Evolutionary conservation across 2,329 filamentous ascomycete genomes (phyloP), one percentile per base, ranked within the genome.

Genomic region (Alternaria gaisen): DNA sequence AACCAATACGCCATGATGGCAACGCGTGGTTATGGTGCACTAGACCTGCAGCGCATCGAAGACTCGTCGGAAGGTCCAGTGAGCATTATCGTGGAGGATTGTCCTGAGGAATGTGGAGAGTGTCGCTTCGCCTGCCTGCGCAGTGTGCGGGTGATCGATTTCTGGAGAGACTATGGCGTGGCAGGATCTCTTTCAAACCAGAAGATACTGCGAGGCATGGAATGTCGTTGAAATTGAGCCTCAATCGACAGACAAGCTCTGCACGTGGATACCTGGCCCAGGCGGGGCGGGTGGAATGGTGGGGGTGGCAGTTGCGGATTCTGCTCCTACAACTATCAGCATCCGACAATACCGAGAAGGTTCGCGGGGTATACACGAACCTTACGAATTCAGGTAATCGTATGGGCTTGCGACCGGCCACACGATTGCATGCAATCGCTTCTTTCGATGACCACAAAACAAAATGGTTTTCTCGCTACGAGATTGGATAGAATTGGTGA

Each of bases 201-300:
- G 24, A 30, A 41, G 56, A 42, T 28, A 38, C 26, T 28, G 50
- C 32, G 14, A 44, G 18, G 24, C 51, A 52, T 48, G 48, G 41
- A 20, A 46, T 64, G 70, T 69, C 60, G 70, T 72, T 65, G 61
- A 55, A 47, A 53, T 66, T 67, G 60, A 63, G 63, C 52, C 48
- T 53, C 54, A 66, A 67, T 68, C 62, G 67, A 67, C 64, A 64
- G 56, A 56, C 38, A 63, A 58, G 58, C 63, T 44, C 34, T 34
- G 44, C 24, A 59, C 58, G 60, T 61, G 65, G 56, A 56, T 54
- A 58, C 41, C 42, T 63, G 65, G 63, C 40, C 65, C 52, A 34
- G 51, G 58, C 64, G 53, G 48, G 24, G 34, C 51, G 47, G 46
- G 55, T 48, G 20, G 24, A 42, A 34, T 43, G 58, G 61, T 56